Evolutionary conservation across 345 rosid species (phyloP).

Genomic region (Xanthoceras sorbifolium): DNA sequence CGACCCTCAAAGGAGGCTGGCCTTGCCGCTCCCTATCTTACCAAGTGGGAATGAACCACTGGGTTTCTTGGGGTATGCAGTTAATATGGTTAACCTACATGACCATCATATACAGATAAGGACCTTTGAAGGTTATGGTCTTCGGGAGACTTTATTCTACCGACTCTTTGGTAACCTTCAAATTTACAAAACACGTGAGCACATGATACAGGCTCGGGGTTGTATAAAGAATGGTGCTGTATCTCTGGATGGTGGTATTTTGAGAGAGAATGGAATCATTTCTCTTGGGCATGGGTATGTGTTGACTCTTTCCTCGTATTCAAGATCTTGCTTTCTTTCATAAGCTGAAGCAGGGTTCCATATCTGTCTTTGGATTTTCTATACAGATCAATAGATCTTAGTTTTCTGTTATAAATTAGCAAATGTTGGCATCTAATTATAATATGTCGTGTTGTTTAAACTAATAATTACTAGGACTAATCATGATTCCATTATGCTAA

Average conservation of each 20-base stretch:
- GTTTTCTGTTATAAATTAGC: no score
- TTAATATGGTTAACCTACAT: constrained; percentile 54
- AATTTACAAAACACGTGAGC: constrained; percentile 51
- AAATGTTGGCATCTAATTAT: no score
- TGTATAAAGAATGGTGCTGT: constrained; percentile 43
- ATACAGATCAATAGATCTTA: neutral
- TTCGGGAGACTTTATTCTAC: constrained; percentile 63
- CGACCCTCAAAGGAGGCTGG: constrained; percentile 48
- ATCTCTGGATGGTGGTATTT: constrained; percentile 65
- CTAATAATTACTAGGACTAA: neutral
- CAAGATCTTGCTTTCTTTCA: neutral
- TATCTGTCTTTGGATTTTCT: neutral
- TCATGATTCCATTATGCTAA: neutral
- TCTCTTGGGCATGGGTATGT: constrained; percentile 49
- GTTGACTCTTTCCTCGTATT: neutral
- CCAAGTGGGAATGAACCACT: constrained; percentile 39
- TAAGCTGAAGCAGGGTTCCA: neutral
- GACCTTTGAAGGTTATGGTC: constrained; percentile 41
- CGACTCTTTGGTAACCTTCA: constrained; percentile 52
- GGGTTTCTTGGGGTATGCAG: constrained; percentile 71
- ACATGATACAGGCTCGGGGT: constrained; percentile 42
- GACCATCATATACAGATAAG: constrained; percentile 18
- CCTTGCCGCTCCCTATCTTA: constrained; percentile 42
- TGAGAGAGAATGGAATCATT: constrained; percentile 43
- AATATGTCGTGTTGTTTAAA: neutral